phyloP scores from a whole-genome alignment of 139 green algal species.

The Tetradesmus obliquus region DNA sequence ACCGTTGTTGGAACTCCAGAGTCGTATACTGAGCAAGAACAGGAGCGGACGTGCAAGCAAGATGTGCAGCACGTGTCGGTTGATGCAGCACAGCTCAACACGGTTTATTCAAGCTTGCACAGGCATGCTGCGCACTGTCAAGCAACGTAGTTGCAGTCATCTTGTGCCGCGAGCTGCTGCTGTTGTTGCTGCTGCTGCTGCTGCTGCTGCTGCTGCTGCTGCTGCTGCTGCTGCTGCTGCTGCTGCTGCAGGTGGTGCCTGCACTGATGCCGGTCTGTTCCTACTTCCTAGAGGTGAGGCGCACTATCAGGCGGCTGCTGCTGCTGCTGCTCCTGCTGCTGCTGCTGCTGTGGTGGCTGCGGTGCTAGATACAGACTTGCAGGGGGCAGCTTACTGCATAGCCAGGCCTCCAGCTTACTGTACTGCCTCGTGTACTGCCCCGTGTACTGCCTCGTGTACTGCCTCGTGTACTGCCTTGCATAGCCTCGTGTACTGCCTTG shows the following conservation, averaged over 20 bases:
- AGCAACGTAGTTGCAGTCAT: too few relatives aligned
- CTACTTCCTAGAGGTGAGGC: slow-evolving; percentile 72
- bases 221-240: neutral
- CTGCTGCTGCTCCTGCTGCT: neutral
- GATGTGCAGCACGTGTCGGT: too few relatives aligned
- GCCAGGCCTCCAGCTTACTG: too few relatives aligned
- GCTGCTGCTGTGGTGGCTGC: neutral
- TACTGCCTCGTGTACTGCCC: too few relatives aligned
- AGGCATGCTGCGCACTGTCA: too few relatives aligned
- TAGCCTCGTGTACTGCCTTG: neutral
- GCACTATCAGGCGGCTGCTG: neutral
- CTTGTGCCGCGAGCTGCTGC: too few relatives aligned
- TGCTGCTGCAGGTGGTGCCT: slow-evolving; percentile 38
- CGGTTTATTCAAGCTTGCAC: too few relatives aligned
- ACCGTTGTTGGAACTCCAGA: neutral
- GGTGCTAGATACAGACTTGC: too few relatives aligned
- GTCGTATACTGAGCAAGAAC: too few relatives aligned
- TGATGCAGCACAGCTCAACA: too few relatives aligned
- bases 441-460: neutral
- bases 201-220: neutral
- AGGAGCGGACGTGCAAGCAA: too few relatives aligned
- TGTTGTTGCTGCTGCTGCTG: neutral
- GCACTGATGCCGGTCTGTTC: slow-evolving; percentile 81
- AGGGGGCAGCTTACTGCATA: too few relatives aligned
- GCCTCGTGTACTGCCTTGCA: neutral